These are phyloP conservation scores for Manihot esculenta DNA, from an alignment of 441 rosid genomes.

Conservation along the genomic window DNA sequence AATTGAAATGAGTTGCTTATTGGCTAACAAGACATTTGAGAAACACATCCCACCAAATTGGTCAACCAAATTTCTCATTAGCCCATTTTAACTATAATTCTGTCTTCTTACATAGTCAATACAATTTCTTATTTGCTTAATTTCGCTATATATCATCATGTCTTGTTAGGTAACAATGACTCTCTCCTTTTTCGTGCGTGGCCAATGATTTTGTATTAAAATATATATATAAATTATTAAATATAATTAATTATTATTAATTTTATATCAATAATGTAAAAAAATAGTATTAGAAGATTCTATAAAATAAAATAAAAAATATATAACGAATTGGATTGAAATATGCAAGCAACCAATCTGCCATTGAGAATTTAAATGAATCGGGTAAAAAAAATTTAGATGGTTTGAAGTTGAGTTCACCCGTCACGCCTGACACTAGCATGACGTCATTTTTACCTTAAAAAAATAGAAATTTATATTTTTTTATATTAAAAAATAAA, in stretches of 20 bases:
- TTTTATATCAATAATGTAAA: too few relatives aligned
- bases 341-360: too few relatives aligned
- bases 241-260: too few relatives aligned
- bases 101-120: slow-evolving; percentile 25
- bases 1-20: not conserved
- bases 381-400: not conserved
- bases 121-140: not conserved
- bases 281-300: too few relatives aligned
- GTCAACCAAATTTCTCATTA: slow-evolving; percentile 31
- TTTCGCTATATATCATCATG: not conserved
- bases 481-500: not conserved
- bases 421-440: slow-evolving; percentile 31
- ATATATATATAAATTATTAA: too few relatives aligned
- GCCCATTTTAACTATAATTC: slow-evolving; percentile 8
- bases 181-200: not conserved
- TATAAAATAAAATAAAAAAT: too few relatives aligned
- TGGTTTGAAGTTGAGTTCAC: not conserved
- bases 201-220: too few relatives aligned
- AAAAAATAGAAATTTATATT: not conserved
- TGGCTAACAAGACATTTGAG: slow-evolving; percentile 10
- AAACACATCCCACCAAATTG: slow-evolving; percentile 25
- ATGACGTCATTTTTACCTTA: slow-evolving; percentile 18
- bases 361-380: not conserved
- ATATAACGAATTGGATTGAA: too few relatives aligned
- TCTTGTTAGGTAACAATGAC: slow-evolving; percentile 11